Conservation (phyloP, 441 rosid genomes). For the Mallotus japonicus region DNA sequence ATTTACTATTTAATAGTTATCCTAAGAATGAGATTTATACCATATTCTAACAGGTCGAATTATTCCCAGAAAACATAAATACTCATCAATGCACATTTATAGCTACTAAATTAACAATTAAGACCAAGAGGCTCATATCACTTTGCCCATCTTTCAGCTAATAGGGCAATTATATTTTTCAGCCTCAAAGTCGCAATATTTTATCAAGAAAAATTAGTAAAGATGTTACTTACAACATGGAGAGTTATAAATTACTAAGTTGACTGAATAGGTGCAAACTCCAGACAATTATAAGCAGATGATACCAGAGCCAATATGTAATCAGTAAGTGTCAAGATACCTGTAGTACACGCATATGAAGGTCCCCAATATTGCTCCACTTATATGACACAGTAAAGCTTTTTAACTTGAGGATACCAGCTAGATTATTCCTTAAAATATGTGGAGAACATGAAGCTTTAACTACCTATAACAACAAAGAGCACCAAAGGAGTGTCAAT, state of each 20-base stretch:
- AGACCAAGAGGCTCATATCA: not conserved
- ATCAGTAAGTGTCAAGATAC: constrained; percentile 28
- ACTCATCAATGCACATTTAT: not conserved
- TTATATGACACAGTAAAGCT: constrained; percentile 53
- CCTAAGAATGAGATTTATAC: not conserved
- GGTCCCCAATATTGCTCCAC: constrained; percentile 60
- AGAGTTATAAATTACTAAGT: not conserved
- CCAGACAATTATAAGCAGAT: not conserved
- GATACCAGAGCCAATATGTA: not conserved
- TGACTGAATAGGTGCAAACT: not conserved
- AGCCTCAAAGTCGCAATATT: not conserved
- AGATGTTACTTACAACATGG: not conserved
- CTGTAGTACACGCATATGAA: constrained; percentile 48
- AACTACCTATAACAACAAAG: constrained; percentile 43
- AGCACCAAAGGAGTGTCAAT: not conserved
- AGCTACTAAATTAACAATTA: not conserved
- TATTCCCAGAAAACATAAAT: not conserved
- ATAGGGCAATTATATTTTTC: not conserved
- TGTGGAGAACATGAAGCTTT: constrained; percentile 50
- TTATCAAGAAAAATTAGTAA: not conserved
- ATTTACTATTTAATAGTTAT: not conserved
- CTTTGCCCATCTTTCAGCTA: not conserved
- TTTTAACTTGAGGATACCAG: constrained; percentile 47
- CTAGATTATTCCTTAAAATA: constrained; percentile 47
- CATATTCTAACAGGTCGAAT: not conserved